These are phyloP conservation scores for Aureobasidium subglaciale DNA, from an alignment of 2,329 filamentous ascomycete genomes.

Conservation along the genomic window DNA sequence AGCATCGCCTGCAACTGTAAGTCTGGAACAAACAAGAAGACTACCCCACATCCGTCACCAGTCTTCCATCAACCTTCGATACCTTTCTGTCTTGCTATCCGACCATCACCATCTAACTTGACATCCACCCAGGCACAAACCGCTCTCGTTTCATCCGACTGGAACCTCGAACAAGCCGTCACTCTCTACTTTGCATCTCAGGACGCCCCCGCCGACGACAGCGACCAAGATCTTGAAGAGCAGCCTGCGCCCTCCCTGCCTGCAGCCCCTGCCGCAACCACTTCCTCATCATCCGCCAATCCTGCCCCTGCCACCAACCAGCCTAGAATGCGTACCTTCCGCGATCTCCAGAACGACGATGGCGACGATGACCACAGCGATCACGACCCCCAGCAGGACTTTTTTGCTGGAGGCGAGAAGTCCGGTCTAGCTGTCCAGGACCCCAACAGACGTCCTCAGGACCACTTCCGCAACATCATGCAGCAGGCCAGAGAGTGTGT, in stretches of 20 bases:
- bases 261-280: slow-evolving; percentile 11
- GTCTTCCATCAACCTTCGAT: not conserved
- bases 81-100: not conserved
- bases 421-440: slow-evolving; percentile 65
- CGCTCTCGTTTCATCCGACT: slow-evolving; percentile 37
- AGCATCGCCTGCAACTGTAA: slow-evolving; percentile 27
- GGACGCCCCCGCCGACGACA: slow-evolving; percentile 24
- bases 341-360: slow-evolving; percentile 40
- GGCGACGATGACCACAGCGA: slow-evolving; percentile 56
- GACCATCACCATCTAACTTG: not conserved
- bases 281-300: slow-evolving; percentile 17
- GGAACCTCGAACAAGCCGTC: slow-evolving; percentile 40
- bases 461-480: slow-evolving; percentile 45
- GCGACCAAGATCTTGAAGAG: slow-evolving; percentile 28
- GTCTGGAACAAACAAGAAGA: slow-evolving; percentile 16
- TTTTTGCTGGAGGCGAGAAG: slow-evolving; percentile 82
- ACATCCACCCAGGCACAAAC: slow-evolving; percentile 34
- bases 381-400: slow-evolving; percentile 56
- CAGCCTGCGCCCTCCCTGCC: slow-evolving; percentile 11
- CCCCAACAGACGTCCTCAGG: slow-evolving; percentile 33
- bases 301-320: slow-evolving; percentile 15
- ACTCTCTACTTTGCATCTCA: slow-evolving; percentile 38
- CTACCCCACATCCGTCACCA: slow-evolving; percentile 7
- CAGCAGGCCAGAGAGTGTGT: slow-evolving; percentile 39
- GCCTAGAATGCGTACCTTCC: slow-evolving; percentile 35